Conservation (phyloP, 176 grass and related monocot genomes). For the Melocanna baccifera region DNA sequence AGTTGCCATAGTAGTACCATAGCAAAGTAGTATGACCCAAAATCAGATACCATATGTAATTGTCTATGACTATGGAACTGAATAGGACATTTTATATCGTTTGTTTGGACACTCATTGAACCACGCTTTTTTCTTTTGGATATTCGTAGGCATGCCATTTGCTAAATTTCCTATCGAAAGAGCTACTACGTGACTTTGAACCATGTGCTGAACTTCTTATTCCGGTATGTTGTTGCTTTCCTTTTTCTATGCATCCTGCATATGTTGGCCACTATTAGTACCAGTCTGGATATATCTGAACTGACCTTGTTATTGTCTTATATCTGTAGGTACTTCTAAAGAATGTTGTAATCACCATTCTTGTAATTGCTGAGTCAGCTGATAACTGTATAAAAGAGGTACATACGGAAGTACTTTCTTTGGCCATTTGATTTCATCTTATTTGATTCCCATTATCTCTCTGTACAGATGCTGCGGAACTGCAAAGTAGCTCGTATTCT, state of each 20-base stretch:
- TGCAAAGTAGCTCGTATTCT: constrained; percentile 94
- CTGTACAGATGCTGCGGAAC: constrained; percentile 65
- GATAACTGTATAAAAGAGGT: constrained; percentile 97
- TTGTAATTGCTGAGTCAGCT: constrained; percentile 79
- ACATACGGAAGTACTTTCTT: constrained; percentile 20
- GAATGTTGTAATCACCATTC: constrained; percentile 82
- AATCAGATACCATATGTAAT: neutral
- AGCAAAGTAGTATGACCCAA: neutral
- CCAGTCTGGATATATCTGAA: constrained; percentile 13
- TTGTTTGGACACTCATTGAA: constrained; percentile 7
- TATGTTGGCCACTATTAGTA: neutral
- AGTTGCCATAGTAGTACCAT: neutral
- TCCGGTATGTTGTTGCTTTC: constrained; percentile 52
- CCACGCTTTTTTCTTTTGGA: neutral
- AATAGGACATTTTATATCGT: neutral
- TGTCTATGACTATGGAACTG: neutral
- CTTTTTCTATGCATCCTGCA: neutral
- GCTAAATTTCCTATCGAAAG: constrained; percentile 72
- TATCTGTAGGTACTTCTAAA: constrained; percentile 72
- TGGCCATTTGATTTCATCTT: constrained; percentile 7
- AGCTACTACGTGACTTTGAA: constrained; percentile 70
- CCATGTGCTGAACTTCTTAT: constrained; percentile 77
- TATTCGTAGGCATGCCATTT: constrained; percentile 75
- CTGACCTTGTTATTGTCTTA: neutral
- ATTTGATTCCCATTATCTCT: constrained; percentile 25